Evolutionary conservation across 345 rosid genomes (phyloP).

Genomic region (Garcia nutans): DNA sequence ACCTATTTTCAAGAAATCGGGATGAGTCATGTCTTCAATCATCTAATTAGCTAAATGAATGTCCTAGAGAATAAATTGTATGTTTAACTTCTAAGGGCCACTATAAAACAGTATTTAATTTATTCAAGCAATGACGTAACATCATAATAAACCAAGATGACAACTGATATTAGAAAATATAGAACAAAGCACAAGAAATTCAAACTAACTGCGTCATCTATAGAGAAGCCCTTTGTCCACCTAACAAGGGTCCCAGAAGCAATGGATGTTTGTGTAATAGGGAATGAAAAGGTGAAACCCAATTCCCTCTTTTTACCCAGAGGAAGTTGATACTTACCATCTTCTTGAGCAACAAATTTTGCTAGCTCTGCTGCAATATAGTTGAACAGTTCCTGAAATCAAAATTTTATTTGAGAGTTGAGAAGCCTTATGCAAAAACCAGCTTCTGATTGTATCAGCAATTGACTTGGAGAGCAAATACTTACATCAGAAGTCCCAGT

Average conservation of each 20-base stretch:
- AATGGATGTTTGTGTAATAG: slow-evolving; percentile 79
- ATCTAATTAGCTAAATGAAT: not conserved
- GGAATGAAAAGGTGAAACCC: slow-evolving; percentile 98
- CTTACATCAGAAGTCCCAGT: slow-evolving; percentile 67
- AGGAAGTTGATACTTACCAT: slow-evolving; percentile 46
- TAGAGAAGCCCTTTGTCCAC: slow-evolving; percentile 96
- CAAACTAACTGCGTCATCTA: slow-evolving; percentile 62
- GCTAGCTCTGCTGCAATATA: slow-evolving; percentile 75
- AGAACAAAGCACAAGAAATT: slow-evolving; percentile 15
- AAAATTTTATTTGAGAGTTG: slow-evolving; percentile 13
- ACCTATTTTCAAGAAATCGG: slow-evolving; percentile 46
- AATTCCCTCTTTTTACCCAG: slow-evolving; percentile 75
- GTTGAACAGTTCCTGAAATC: slow-evolving; percentile 65
- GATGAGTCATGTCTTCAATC: not conserved
- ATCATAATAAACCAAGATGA: not conserved
- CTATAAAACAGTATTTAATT: not conserved
- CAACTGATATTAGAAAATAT: not conserved
- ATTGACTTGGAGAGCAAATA: slow-evolving; percentile 1
- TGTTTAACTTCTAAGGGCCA: slow-evolving; percentile 1
- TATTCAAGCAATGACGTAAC: not conserved
- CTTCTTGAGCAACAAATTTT: slow-evolving; percentile 73
- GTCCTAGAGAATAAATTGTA: not conserved
- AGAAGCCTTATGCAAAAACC: not conserved
- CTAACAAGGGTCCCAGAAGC: slow-evolving; percentile 74
- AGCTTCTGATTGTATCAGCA: not conserved